Conservation (phyloP, 164 flowering plant genomes). For the Saururus chinensis region DNA sequence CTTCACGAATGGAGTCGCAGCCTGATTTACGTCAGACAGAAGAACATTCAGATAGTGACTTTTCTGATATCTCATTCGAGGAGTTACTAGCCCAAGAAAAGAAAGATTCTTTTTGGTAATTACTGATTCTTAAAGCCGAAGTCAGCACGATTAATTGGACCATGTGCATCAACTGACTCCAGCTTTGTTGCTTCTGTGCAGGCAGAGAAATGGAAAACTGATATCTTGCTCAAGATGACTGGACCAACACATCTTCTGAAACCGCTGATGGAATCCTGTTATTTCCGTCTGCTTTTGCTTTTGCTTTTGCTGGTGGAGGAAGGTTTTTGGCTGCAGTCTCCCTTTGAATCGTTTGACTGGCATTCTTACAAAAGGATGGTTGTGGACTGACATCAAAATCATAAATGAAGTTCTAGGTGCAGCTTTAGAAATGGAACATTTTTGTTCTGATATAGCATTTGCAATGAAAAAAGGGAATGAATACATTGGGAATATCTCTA, state of each 20-base stretch:
- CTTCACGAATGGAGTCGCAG: conserved; percentile 49
- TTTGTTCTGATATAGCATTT: no score
- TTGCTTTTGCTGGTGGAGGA: no score
- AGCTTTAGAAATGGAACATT: no score
- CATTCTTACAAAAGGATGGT: no score
- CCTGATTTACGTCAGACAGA: conserved; percentile 27
- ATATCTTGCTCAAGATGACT: conserved; percentile 30
- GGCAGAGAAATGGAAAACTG: conserved; percentile 57
- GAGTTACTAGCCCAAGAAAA: conserved; percentile 76
- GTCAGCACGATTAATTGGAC: not conserved
- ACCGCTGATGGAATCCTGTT: not conserved
- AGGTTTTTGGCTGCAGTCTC: no score
- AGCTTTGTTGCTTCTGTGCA: conserved; percentile 14
- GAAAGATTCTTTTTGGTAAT: conserved; percentile 74
- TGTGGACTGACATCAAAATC: no score
- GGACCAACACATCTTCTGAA: not conserved
- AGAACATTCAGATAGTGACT: conserved; percentile 34
- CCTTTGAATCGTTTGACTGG: no score
- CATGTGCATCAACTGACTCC: not conserved
- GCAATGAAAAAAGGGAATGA: no score
- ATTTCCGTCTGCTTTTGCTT: not conserved
- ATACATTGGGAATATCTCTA: no score
- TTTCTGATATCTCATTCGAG: conserved; percentile 64
- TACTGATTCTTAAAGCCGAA: not conserved
- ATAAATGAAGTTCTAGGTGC: no score